Percentiles rank a stretch among this genome's conserved stretches.
phyloP scores from a whole-genome alignment of 1,284 basidiomycete genomes.

The Leccinum subrobustum region DNA sequence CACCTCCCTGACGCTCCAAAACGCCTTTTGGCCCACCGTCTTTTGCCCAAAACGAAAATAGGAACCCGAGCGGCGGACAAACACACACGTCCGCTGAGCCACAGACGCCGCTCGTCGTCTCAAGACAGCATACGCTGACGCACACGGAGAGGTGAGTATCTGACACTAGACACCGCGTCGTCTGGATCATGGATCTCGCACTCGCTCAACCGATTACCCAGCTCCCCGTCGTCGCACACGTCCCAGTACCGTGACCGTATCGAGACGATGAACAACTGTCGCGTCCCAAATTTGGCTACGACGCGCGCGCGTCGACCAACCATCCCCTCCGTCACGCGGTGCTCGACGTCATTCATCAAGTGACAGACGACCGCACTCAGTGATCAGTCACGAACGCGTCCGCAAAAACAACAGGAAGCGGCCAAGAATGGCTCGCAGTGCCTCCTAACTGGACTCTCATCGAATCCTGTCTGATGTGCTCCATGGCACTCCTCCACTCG shows the following conservation, averaged over 20 bases:
- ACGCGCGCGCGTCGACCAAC: constrained; percentile 62
- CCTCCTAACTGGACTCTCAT: constrained; percentile 80
- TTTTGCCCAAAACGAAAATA: no score
- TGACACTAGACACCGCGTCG: no score
- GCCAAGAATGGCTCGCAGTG: constrained; percentile 72
- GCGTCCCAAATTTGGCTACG: constrained; percentile 56
- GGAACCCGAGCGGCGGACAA: no score
- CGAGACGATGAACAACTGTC: constrained; percentile 36
- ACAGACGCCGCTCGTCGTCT: no score
- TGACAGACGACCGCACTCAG: constrained; percentile 58
- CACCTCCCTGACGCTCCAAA: no score
- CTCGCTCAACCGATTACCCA: constrained; percentile 30
- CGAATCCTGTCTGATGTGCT: constrained; percentile 95
- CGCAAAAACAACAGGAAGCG: constrained; percentile 7
- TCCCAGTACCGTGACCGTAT: constrained; percentile 55
- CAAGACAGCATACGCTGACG: no score
- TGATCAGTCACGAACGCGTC: not conserved
- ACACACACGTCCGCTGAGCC: no score
- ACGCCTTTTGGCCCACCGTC: no score
- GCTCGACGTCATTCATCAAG: constrained; percentile 70
- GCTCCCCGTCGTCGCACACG: constrained; percentile 77
- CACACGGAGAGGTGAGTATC: no score
- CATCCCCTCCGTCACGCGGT: constrained; percentile 86
- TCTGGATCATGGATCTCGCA: not conserved
- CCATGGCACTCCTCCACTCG: constrained; percentile 91